Base-by-base conservation (phyloP, 129 eudicot species). In the Artemisia argyi region DNA sequence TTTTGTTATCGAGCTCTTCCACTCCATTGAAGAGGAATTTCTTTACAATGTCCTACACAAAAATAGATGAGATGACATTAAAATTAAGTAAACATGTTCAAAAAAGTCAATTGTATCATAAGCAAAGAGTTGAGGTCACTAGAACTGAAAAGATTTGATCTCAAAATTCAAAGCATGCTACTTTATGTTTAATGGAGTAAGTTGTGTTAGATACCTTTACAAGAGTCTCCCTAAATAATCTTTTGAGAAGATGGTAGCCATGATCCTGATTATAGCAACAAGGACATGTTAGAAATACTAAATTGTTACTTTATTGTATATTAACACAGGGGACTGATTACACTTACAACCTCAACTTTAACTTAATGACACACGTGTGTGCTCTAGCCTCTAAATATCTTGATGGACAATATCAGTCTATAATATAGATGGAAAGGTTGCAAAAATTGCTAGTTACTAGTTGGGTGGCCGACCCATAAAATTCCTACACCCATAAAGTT, bases 21-120 rank as follows among this genome's bases (percentile, higher is more conserved):
- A 90, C 82, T 72, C 98, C 97, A 50, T 76, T 79, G 77, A 94
- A 94, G 18, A 94, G 91, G 75, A 94, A 94, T 56, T 66, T 76
- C 62, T 74, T 78, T 75, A 90, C 78, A 60, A 90, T 73, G 24
- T 84, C 92, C 98, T 92, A 76, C 84, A 78, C 4, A 46, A 17
- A 48, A 47, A 59, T 68, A 26, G 2, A 18, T n/a, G 12, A 68
- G 15, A 6, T 1, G 58, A 2, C 64, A 20, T 50, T 61, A 50
- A 30, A 26, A 15, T 7, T 59, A 51, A 48, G 7, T 4, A 54
- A 53, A 28, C 32, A 32, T 12, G 24, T 46, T 59, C 59, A 72
- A 53, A 6, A 44, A 1, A 24, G 72, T 42, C 57, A 18, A 49
- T 60, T 19, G 16, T 59, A 19, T 68, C 28, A 35, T 46, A 50